Base-by-base conservation (phyloP, 2,329 filamentous ascomycete genomes). In the Sclerotinia glacialis region DNA sequence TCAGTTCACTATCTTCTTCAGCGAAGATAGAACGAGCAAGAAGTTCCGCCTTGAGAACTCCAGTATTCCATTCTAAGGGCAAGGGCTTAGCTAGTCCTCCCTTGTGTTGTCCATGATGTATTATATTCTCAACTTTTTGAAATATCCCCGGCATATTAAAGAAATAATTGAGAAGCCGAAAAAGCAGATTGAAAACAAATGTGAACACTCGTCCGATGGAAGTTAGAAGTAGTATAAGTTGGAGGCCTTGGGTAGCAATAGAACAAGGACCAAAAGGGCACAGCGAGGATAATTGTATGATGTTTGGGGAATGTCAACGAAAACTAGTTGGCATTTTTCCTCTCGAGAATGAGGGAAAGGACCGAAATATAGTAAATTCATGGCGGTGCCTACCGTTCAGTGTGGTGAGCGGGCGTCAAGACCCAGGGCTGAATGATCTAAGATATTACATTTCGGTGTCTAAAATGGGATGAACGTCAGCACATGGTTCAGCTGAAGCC, bases 11-110 rank as follows among this genome's bases (percentile, higher is more conserved):
- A 21, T 37, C 21, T 21, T 61, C 44, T 14, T 34, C 63, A 6
- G 54, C 54, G 23, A 65, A 65, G 9, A 65, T 65, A n/a, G 63
- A 65, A 28, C 52, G 63, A 42, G 54, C 31, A 21, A 59, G n/a
- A 2, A 65, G 56, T 42, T 65, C 63, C 12, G 54, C 47, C 46
- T 60, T 65, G 18, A 65, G n/a, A 23, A 65, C 54, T 31, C 63
- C 63, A 18, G 59, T 50, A 12, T 65, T 65, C 63, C 63, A 65
- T 44, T 50, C 18, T 18, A 52, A 42, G 8, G 63, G 63, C 16
- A 60, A 52, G n/a, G 31, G 28, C n/a, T 37, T 26, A 1, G 11
- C 28, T 12, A 34, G 16, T 14, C 28, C 44, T 26, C 23, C 7
- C 16, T 61, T 31, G 18, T 31, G 21, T 49, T 49, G n/a, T 40